Conservation (phyloP, 495 filamentous ascomycete genomes). For the Aspergillus conjunctus region DNA sequence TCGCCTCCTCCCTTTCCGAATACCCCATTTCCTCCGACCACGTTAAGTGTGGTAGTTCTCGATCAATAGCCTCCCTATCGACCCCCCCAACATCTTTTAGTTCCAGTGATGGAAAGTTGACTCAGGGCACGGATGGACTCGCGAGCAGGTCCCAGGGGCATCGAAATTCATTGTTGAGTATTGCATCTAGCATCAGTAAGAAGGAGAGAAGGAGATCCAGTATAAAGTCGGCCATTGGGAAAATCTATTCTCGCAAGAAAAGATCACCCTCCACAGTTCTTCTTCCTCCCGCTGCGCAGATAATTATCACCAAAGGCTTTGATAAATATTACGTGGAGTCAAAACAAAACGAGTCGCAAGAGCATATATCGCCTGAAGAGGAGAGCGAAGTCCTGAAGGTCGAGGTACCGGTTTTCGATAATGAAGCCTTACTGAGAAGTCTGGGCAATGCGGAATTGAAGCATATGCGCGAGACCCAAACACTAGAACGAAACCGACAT, state of each 20-base stretch:
- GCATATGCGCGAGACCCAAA: constrained; percentile 55
- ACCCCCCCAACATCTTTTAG: constrained; percentile 48
- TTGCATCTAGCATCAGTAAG: constrained; percentile 33
- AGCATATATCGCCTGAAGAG: constrained; percentile 13
- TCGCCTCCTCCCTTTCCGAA: constrained; percentile 41
- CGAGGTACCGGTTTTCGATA: constrained; percentile 43
- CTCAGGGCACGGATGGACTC: constrained; percentile 13
- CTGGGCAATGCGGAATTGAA: constrained; percentile 50
- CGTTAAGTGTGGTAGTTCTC: constrained; percentile 39
- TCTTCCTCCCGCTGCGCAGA: constrained; percentile 36
- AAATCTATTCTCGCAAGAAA: constrained; percentile 44
- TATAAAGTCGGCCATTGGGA: constrained; percentile 43
- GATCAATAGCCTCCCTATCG: constrained; percentile 45
- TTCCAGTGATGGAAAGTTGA: constrained; percentile 39
- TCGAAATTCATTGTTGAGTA: constrained; percentile 38
- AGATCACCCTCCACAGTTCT: constrained; percentile 35
- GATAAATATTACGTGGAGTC: constrained; percentile 37
- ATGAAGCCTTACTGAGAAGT: constrained; percentile 46
- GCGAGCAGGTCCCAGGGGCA: constrained; percentile 19
- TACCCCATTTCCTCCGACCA: constrained; percentile 41
- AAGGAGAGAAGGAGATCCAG: constrained; percentile 40
- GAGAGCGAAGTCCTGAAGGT: constrained; percentile 32
- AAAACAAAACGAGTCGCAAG: constrained; percentile 15
- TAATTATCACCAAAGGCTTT: constrained; percentile 31
- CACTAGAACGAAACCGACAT: constrained; percentile 61